Conservation (phyloP, 176 grass and related monocot species). For the Oryza coarctata region DNA sequence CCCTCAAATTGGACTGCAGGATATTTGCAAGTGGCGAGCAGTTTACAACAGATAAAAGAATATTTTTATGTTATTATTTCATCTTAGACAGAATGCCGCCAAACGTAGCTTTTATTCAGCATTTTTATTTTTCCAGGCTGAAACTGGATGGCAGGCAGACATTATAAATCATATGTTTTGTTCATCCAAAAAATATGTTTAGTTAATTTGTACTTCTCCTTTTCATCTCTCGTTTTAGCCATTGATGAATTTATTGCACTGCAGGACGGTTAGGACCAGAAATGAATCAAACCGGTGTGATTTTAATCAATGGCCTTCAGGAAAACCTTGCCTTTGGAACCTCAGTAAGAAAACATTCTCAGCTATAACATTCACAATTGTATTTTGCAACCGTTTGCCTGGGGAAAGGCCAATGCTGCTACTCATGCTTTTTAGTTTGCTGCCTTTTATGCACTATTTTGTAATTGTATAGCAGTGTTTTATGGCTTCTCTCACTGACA, state of each 20-base stretch:
- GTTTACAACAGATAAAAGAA: no score
- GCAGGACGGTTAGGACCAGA: slow-evolving; percentile 46
- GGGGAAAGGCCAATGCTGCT: no score
- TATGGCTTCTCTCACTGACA: no score
- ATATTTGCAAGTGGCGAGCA: no score
- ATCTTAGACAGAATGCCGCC: no score
- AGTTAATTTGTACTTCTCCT: background rate
- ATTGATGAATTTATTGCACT: background rate
- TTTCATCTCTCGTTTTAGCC: background rate
- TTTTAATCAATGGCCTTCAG: slow-evolving; percentile 47
- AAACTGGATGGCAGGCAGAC: background rate
- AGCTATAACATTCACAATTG: background rate
- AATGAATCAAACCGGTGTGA: slow-evolving; percentile 37
- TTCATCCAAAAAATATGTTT: background rate
- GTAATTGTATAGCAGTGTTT: no score
- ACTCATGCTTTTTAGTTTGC: no score
- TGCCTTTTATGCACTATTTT: no score
- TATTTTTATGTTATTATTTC: no score
- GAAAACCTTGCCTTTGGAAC: slow-evolving; percentile 61
- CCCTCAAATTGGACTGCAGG: no score
- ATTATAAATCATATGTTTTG: background rate
- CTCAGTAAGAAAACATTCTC: slow-evolving; percentile 26
- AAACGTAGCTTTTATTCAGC: no score
- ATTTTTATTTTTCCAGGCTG: background rate
- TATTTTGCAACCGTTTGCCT: no score